Evolutionary conservation across 2,329 filamentous ascomycete species (phyloP), one percentile per base, ranked within the genome.

Genomic region (Arachnopeziza araneosa): DNA sequence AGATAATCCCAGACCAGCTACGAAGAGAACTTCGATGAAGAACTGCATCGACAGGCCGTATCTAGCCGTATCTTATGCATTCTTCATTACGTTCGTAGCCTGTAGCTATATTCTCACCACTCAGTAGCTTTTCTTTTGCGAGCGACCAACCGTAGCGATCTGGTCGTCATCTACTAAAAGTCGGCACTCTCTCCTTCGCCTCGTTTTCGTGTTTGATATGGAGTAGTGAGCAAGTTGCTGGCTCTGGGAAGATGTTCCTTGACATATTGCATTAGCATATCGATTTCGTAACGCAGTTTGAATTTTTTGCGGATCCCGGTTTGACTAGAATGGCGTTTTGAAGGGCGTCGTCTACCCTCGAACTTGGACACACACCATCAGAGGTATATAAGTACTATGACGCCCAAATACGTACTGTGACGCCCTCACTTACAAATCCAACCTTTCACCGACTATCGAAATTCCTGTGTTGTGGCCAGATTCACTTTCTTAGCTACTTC

Each of bases 341-440:
- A 44, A 44, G 36, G 36, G 36, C 36, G 36, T 44, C 36, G 17
- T 44, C 17, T 30, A 44, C 17, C 5, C 17, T 44, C 17, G 17
- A 44, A 14, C 17, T 44, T 14, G 36, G 36, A 44, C 36, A 44
- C 36, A 44, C 36, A 44, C 36, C 12, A 12, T 8, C 36, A 44
- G 17, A 19, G 17, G 36, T 14, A 44, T 26, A 22, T 55, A 51
- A 52, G 54, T 54, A 23, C 36, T 50, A 52, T 57, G 61, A 63
- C 57, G 59, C 61, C 58, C 60, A 52, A 30, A 44, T 52, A 51
- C 52, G 54, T 54, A 23, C 36, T 50, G 54, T 57, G 61, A 63
- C 57, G 59, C 61, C 58, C 60, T 53, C 50, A 49, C 23, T 55
- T 56, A 57, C 52, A 54, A 58, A 62, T 54, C 52, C 49, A 48